Conservation (phyloP, 257 asterid species). For the Orobanche coerulescens region DNA sequence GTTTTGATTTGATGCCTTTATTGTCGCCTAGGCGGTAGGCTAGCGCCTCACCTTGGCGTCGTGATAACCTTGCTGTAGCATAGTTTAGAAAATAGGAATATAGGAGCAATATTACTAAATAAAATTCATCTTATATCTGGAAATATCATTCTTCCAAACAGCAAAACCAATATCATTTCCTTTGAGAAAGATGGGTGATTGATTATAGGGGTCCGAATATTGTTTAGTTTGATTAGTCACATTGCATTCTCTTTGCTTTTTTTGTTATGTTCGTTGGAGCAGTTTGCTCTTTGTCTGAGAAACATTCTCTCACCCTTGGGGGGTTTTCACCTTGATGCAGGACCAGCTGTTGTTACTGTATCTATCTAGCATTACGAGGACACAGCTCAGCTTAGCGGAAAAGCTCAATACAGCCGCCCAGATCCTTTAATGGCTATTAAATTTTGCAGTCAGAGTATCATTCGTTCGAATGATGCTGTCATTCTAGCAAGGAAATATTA, state of each 20-base stretch:
- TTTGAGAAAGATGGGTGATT: too few relatives aligned
- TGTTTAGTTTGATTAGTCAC: not conserved
- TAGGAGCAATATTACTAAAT: too few relatives aligned
- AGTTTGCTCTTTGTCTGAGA: not conserved
- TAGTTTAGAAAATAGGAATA: too few relatives aligned
- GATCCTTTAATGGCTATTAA: constrained; percentile 49
- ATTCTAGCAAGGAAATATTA: not conserved
- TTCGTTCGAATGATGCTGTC: not conserved
- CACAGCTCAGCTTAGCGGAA: constrained; percentile 88
- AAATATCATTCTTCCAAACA: too few relatives aligned
- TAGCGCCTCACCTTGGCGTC: too few relatives aligned
- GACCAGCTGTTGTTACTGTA: constrained; percentile 77
- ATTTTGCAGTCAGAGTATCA: too few relatives aligned
- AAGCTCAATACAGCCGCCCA: constrained; percentile 95
- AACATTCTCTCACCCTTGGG: not conserved
- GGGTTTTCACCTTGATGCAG: constrained; percentile 28
- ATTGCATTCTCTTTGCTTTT: not conserved
- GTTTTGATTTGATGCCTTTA: too few relatives aligned
- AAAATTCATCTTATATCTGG: too few relatives aligned
- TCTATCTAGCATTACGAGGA: constrained; percentile 90
- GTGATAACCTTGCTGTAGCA: too few relatives aligned
- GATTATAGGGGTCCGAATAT: too few relatives aligned
- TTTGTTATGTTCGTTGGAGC: not conserved
- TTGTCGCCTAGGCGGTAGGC: too few relatives aligned
- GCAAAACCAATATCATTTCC: too few relatives aligned